Percentiles rank a stretch among this genome's conserved stretches.
Conservation (phyloP, 352 stramenopile genomes). For the Globisporangium orthogonon region DNA sequence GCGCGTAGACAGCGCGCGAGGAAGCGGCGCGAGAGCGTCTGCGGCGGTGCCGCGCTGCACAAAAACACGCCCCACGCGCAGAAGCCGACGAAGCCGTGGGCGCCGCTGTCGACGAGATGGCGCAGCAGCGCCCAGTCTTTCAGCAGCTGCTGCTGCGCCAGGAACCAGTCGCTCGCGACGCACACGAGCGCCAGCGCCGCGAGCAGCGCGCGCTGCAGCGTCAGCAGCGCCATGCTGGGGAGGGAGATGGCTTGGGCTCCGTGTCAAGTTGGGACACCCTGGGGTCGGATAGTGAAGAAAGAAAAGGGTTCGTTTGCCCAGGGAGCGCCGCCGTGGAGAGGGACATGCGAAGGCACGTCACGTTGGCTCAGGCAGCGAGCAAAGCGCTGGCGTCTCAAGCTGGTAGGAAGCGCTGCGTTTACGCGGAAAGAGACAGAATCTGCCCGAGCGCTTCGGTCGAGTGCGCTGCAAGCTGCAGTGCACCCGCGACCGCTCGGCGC, state of each 20-base stretch:
- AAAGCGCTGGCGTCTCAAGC: too few species aligned
- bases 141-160: constrained; percentile 46
- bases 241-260: background rate
- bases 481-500: too few species aligned
- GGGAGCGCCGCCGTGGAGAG: too few species aligned
- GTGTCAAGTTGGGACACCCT: too few species aligned
- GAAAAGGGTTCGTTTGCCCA: background rate
- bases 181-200: constrained; percentile 38
- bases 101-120: constrained; percentile 56
- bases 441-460: background rate
- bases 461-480: background rate
- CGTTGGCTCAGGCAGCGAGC: too few species aligned
- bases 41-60: constrained; percentile 18
- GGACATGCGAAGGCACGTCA: too few species aligned
- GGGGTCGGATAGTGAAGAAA: background rate
- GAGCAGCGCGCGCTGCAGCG: constrained; percentile 31
- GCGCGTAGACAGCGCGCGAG: constrained; percentile 32
- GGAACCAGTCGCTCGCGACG: constrained; percentile 44
- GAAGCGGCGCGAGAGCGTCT: constrained; percentile 3
- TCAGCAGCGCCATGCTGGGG: background rate
- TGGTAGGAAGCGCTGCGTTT: too few species aligned
- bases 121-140: constrained; percentile 33
- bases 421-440: too few species aligned
- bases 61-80: constrained; percentile 60
- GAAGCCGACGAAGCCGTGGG: constrained; percentile 46